Percentiles rank a stretch among this genome's conserved stretches.
Evolutionary conservation across 441 rosid species (phyloP).

Genomic region (Biscutella laevigata): DNA sequence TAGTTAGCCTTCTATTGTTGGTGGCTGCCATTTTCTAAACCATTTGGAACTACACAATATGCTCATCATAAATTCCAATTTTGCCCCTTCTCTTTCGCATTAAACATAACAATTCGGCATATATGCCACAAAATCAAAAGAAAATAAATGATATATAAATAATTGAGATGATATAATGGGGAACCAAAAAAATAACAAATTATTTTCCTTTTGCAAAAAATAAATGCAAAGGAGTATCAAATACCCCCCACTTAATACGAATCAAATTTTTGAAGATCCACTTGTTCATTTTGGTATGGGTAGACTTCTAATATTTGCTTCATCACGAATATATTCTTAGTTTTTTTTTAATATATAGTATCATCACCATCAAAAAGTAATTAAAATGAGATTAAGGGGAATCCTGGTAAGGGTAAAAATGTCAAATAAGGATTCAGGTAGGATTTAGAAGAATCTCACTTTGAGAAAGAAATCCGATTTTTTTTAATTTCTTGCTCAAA

Average conservation of each 20-base stretch:
- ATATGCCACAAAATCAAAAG: constrained; percentile 4
- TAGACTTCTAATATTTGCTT: neutral
- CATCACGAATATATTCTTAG: neutral
- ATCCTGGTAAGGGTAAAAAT: constrained; percentile 20
- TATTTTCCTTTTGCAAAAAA: neutral
- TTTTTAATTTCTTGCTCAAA: constrained; percentile 21
- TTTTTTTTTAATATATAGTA: neutral
- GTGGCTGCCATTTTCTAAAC: constrained; percentile 31
- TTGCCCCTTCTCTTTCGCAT: constrained; percentile 6
- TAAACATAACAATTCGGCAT: constrained; percentile 12
- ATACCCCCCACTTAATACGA: constrained; percentile 23
- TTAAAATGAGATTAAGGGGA: neutral
- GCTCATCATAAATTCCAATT: constrained; percentile 7
- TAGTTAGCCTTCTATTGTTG: constrained; percentile 21
- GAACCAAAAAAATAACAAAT: neutral
- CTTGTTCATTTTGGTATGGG: constrained; percentile 14
- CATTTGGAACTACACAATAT: constrained; percentile 10
- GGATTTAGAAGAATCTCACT: neutral
- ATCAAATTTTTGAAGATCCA: constrained; percentile 21
- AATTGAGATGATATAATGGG: constrained; percentile 8
- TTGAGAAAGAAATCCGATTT: neutral
- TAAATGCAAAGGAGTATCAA: constrained; percentile 11
- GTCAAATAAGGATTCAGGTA: constrained; percentile 18
- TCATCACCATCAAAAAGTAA: constrained; percentile 9
- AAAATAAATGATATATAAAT: constrained; percentile 2